These are phyloP conservation scores for Pulveroboletus sp. DNA, from an alignment of 768 basidiomycete species.

Conservation along the genomic window DNA sequence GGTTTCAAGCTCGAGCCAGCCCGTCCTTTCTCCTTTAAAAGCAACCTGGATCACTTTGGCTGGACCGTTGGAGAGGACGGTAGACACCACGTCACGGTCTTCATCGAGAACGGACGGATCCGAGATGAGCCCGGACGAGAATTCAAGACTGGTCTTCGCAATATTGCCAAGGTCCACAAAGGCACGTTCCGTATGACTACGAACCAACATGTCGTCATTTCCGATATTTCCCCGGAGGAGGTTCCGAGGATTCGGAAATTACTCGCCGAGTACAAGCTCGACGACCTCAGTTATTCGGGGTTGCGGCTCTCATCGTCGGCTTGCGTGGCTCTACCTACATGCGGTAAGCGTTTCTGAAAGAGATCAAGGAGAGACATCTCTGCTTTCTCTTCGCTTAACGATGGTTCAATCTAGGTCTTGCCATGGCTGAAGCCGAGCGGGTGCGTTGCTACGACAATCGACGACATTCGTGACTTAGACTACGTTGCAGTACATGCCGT, in stretches of 20 bases:
- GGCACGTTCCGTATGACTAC: conserved; percentile 90
- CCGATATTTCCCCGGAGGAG: conserved; percentile 74
- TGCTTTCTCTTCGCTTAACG: neutral
- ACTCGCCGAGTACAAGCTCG: conserved; percentile 81
- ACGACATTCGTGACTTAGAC: conserved; percentile 30
- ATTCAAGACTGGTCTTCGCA: conserved; percentile 89
- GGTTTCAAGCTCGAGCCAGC: conserved; percentile 73
- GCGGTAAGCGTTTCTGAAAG: conserved; percentile 40
- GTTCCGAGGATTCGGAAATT: conserved; percentile 73
- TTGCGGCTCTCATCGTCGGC: conserved; percentile 87
- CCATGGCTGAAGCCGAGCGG: conserved; percentile 76
- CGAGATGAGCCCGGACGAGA: conserved; percentile 86
- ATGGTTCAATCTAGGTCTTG: conserved; percentile 41
- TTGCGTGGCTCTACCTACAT: conserved; percentile 97
- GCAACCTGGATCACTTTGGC: conserved; percentile 91
- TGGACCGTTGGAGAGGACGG: conserved; percentile 89
- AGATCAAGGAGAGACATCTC: too few relatives aligned
- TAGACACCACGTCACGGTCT: conserved; percentile 85
- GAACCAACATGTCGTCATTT: conserved; percentile 90
- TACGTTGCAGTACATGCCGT: conserved; percentile 71
- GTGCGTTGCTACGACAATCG: conserved; percentile 31
- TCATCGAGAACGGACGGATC: conserved; percentile 98
- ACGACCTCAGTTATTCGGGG: conserved; percentile 75
- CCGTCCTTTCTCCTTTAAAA: conserved; percentile 74
- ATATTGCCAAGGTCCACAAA: conserved; percentile 93